A percentile compares a stretch with the other conserved stretches of the same genome.
These are phyloP conservation scores for Leccinum uliginosum DNA, from an alignment of 768 basidiomycete species.

Conservation along the genomic window DNA sequence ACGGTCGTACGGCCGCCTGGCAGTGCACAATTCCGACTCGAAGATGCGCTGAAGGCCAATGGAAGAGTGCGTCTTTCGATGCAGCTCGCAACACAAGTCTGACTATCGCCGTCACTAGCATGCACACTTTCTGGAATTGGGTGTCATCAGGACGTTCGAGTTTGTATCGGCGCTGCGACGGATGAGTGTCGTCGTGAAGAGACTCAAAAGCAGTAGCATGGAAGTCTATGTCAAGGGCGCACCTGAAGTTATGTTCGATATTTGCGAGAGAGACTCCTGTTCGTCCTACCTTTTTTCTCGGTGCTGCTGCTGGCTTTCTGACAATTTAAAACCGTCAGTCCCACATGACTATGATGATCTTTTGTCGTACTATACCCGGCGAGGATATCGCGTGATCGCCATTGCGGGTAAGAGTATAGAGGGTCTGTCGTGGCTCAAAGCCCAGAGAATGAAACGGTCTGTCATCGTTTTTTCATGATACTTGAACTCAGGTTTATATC, in stretches of 20 bases:
- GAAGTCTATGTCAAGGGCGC: conserved; percentile 99
- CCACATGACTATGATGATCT: conserved; percentile 96
- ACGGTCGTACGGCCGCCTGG: conserved; percentile 95
- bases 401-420: conserved; percentile 96
- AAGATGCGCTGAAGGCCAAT: conserved; percentile 87
- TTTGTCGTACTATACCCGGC: conserved; percentile 92
- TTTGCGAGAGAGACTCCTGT: conserved; percentile 93
- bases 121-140: conserved; percentile 94
- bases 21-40: conserved; percentile 82
- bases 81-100: not conserved
- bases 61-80: conserved; percentile 52
- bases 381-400: conserved; percentile 96
- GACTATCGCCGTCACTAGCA: conserved; percentile 47
- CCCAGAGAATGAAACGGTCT: conserved; percentile 92
- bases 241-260: conserved; percentile 95
- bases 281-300: conserved; percentile 31
- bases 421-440: conserved; percentile 92
- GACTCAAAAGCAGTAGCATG: conserved; percentile 91
- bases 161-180: conserved; percentile 90
- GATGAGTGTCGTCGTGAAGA: conserved; percentile 98
- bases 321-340: conserved; percentile 45
- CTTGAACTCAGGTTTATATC: conserved; percentile 6
- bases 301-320: conserved; percentile 3
- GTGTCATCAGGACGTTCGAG: conserved; percentile 94
- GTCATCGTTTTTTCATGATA: conserved; percentile 15